Evolutionary conservation across 2,329 filamentous ascomycete species (phyloP).

Genomic region (Stemphylium vesicarium): DNA sequence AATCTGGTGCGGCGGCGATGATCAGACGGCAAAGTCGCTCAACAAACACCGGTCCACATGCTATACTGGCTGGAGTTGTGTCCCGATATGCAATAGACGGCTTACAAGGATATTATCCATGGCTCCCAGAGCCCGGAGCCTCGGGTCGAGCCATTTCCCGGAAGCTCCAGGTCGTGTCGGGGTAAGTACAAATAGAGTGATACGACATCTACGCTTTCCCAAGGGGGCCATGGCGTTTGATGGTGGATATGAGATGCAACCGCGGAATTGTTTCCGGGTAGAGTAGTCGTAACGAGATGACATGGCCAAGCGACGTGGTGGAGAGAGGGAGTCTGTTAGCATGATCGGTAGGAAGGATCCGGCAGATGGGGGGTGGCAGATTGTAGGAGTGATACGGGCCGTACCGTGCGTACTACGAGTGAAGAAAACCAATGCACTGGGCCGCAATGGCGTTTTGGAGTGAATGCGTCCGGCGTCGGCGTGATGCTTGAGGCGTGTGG

Average conservation of each 20-base stretch:
- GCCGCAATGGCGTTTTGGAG: neutral
- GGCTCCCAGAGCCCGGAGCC: neutral
- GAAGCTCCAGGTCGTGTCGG: neutral
- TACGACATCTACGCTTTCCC: neutral
- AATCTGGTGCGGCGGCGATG: constrained; percentile 1
- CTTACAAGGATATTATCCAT: neutral
- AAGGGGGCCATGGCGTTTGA: neutral
- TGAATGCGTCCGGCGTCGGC: too few relatives aligned
- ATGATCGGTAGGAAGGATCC: neutral
- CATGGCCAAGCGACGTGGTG: neutral
- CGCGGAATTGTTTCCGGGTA: neutral
- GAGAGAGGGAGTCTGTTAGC: neutral
- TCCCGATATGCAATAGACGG: neutral
- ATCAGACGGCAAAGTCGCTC: neutral
- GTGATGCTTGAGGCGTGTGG: too few relatives aligned
- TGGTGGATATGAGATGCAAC: neutral
- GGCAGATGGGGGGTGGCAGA: neutral
- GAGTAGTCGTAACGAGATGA: neutral
- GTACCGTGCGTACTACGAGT: constrained; percentile 1
- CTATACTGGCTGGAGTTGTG: neutral
- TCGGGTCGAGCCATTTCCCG: neutral
- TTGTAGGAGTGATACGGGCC: constrained; percentile 1
- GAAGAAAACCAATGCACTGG: neutral
- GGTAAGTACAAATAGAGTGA: neutral
- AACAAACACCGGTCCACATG: neutral